phyloP scores from a whole-genome alignment of 129 eudicot genomes.

The Flaveria robusta region DNA sequence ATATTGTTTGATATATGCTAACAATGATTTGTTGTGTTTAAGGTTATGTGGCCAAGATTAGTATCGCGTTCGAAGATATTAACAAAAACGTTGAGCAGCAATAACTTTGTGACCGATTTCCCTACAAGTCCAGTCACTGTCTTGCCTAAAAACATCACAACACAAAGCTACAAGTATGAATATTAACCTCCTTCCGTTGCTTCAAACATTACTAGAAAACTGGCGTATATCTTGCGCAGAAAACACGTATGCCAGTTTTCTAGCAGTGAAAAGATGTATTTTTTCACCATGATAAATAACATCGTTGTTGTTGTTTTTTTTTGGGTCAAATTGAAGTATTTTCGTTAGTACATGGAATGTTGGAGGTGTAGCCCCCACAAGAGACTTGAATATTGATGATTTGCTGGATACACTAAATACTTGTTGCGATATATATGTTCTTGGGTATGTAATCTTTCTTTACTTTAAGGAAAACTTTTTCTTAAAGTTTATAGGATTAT shows the following conservation, averaged over 20 bases:
- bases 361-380: slow-evolving; percentile 61
- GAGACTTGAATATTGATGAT: slow-evolving; percentile 50
- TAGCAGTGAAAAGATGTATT: too few relatives aligned
- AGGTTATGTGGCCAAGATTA: slow-evolving; percentile 70
- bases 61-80: slow-evolving; percentile 50
- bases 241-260: too few relatives aligned
- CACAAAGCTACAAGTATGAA: slow-evolving; percentile 51
- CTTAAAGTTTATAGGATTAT: not conserved
- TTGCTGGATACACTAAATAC: slow-evolving; percentile 45
- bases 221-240: too few relatives aligned
- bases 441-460: slow-evolving; percentile 44
- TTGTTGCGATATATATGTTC: slow-evolving; percentile 57
- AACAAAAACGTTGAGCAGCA: slow-evolving; percentile 44
- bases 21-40: slow-evolving; percentile 26
- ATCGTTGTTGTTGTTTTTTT: not conserved
- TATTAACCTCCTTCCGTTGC: not conserved
- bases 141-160: slow-evolving; percentile 24
- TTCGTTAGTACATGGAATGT: slow-evolving; percentile 71
- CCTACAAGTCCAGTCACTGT: slow-evolving; percentile 31
- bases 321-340: slow-evolving; percentile 39
- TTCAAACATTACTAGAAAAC: too few relatives aligned
- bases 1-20: slow-evolving; percentile 12
- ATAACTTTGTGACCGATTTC: slow-evolving; percentile 58
- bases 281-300: not conserved
- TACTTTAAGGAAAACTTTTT: not conserved